These are phyloP conservation scores for Teunomyces tritomae DNA, from an alignment of 805 yeast species.

Conservation along the genomic window DNA sequence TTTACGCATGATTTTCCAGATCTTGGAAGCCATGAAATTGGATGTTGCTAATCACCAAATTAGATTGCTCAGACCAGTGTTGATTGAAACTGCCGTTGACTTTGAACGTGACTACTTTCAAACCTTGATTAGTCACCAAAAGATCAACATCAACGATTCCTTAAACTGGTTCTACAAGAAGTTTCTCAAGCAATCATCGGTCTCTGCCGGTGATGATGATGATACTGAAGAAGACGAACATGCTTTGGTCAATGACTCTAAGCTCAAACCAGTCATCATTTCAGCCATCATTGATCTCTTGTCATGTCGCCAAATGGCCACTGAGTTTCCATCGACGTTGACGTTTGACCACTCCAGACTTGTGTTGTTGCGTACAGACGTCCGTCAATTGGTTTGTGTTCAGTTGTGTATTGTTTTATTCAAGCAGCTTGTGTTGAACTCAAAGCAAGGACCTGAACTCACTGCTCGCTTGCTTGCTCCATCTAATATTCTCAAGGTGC, in stretches of 20 bases:
- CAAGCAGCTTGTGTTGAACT: slow-evolving; percentile 55
- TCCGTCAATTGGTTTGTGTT: slow-evolving; percentile 78
- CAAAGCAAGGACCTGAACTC: slow-evolving; percentile 21
- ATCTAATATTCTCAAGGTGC: slow-evolving; percentile 47
- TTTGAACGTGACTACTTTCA: slow-evolving; percentile 83
- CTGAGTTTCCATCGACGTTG: slow-evolving; percentile 79
- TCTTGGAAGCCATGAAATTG: slow-evolving; percentile 89
- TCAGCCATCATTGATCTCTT: slow-evolving; percentile 60
- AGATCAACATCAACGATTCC: slow-evolving; percentile 58
- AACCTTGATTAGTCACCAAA: slow-evolving; percentile 51
- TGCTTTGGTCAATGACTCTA: slow-evolving; percentile 14
- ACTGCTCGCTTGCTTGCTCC: slow-evolving; percentile 22
- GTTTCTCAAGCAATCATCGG: slow-evolving; percentile 19
- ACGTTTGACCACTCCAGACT: slow-evolving; percentile 83
- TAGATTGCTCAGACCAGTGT: slow-evolving; percentile 75
- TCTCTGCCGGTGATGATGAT: neutral
- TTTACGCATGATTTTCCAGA: slow-evolving; percentile 70
- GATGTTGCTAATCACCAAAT: slow-evolving; percentile 96
- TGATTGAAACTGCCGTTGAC: slow-evolving; percentile 82
- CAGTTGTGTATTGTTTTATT: slow-evolving; percentile 70
- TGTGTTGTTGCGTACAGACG: slow-evolving; percentile 76
- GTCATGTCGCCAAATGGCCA: slow-evolving; percentile 76
- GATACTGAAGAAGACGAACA: slow-evolving; percentile 11
- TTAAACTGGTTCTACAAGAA: slow-evolving; percentile 61
- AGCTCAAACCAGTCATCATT: slow-evolving; percentile 39